Percentiles rank a stretch among this genome's conserved stretches.
Conservation (phyloP, 2,329 filamentous ascomycete genomes). For the Conoideocrella luteorostrata region DNA sequence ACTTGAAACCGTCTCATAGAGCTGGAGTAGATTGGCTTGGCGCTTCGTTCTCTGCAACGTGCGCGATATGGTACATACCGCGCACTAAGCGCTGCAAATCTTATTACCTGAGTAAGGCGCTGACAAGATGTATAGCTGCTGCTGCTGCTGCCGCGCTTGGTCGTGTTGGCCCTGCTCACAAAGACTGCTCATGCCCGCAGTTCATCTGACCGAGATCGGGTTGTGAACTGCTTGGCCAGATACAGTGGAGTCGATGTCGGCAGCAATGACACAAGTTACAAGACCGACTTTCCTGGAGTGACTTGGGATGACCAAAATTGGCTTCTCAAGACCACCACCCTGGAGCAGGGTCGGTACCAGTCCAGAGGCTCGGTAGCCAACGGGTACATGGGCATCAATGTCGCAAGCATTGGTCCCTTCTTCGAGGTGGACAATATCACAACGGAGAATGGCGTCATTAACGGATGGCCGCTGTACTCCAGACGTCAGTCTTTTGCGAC, state of each 20-base stretch:
- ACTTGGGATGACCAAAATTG: constrained; percentile 21
- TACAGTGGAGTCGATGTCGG: neutral
- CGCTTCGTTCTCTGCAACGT: too few relatives aligned
- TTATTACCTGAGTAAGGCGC: too few relatives aligned
- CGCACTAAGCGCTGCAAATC: too few relatives aligned
- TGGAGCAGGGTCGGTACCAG: constrained; percentile 20
- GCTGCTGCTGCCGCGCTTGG: too few relatives aligned
- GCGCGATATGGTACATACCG: too few relatives aligned
- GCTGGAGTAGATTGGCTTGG: too few relatives aligned
- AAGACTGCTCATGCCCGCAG: too few relatives aligned
- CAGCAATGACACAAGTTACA: constrained; percentile 12
- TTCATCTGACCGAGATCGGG: too few relatives aligned
- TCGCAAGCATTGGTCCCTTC: constrained; percentile 21
- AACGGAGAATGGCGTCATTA: constrained; percentile 31
- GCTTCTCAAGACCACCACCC: constrained; percentile 16
- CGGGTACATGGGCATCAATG: constrained; percentile 21
- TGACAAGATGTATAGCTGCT: too few relatives aligned
- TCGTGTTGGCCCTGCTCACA: too few relatives aligned
- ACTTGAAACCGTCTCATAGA: too few relatives aligned
- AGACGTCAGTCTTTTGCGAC: constrained; percentile 60
- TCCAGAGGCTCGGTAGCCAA: constrained; percentile 23
- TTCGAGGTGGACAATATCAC: constrained; percentile 18
- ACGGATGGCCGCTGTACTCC: constrained; percentile 62
- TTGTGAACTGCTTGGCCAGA: constrained; percentile 3
- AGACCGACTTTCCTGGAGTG: constrained; percentile 19